A percentile compares a stretch with the other conserved stretches of the same genome.
These are phyloP conservation scores for Lanmaoa pseudosensibilis DNA, from an alignment of 768 basidiomycete genomes.

Conservation along the genomic window DNA sequence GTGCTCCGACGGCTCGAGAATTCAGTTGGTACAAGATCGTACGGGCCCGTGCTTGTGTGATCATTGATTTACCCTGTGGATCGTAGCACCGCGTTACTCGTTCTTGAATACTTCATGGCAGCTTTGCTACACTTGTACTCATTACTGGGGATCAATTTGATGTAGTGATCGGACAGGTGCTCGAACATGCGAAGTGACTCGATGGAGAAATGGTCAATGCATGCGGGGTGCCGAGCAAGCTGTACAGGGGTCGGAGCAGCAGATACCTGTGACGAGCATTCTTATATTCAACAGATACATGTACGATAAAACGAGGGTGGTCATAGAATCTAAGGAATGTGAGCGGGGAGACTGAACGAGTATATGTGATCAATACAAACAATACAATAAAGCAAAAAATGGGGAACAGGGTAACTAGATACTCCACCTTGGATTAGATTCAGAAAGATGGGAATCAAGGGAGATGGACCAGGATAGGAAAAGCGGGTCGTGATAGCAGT, in stretches of 20 bases:
- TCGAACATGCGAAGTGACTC: background rate
- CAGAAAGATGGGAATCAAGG: conserved; percentile 1
- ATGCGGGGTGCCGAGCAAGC: no score
- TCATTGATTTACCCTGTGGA: no score
- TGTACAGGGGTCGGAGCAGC: background rate
- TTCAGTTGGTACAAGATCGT: background rate
- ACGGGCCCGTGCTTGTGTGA: no score
- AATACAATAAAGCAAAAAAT: conserved; percentile 3
- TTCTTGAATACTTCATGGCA: background rate
- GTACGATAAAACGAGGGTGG: conserved; percentile 20
- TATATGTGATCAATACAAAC: conserved; percentile 17
- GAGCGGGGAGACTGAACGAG: background rate
- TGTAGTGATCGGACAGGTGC: background rate
- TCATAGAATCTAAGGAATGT: conserved; percentile 10
- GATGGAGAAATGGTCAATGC: no score
- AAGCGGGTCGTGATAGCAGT: background rate
- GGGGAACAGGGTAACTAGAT: conserved; percentile 13
- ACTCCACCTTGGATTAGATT: background rate
- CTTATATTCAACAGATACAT: conserved; percentile 17
- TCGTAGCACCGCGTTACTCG: background rate
- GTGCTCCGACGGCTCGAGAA: background rate
- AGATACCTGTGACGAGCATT: background rate
- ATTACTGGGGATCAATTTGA: background rate
- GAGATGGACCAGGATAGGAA: background rate
- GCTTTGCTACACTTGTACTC: no score